A percentile compares a stretch with the other conserved stretches of the same genome.
phyloP scores from a whole-genome alignment of 1,139 yeast species.

The Meyerozyma guilliermondii region DNA sequence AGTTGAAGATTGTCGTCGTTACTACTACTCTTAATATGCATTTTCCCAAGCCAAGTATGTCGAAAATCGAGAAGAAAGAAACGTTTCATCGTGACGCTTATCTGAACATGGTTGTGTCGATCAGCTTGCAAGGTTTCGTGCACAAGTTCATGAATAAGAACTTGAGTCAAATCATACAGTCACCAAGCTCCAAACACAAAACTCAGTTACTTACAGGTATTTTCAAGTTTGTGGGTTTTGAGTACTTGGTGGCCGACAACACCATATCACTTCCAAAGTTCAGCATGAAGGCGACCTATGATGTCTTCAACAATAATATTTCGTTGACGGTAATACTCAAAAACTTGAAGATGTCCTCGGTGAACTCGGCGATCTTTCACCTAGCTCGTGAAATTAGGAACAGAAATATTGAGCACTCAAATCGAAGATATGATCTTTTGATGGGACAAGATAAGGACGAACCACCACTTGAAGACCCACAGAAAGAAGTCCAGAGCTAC shows the following conservation, averaged over 20 bases:
- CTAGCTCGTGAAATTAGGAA: conserved; percentile 32
- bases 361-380: conserved; percentile 36
- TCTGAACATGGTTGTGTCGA: conserved; percentile 23
- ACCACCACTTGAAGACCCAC: neutral
- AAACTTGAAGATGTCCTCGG: conserved; percentile 26
- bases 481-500: conserved; percentile 4
- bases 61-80: conserved; percentile 7
- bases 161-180: conserved; percentile 10
- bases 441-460: conserved; percentile 1
- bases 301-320: conserved; percentile 17
- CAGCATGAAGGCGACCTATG: conserved; percentile 23
- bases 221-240: conserved; percentile 29
- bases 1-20: conserved; percentile 26
- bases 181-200: conserved; percentile 3
- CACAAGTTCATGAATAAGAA: conserved; percentile 26
- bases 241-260: conserved; percentile 30
- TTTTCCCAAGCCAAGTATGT: conserved; percentile 23
- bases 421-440: conserved; percentile 19
- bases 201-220: conserved; percentile 6
- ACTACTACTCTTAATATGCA: conserved; percentile 28
- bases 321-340: conserved; percentile 24
- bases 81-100: conserved; percentile 25
- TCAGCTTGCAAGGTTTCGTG: conserved; percentile 21
- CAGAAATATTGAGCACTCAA: conserved; percentile 21
- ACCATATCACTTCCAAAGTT: conserved; percentile 23